Evolutionary conservation across 1,139 yeast genomes (phyloP).

Genomic region (Nakaseomyces delphensis): DNA sequence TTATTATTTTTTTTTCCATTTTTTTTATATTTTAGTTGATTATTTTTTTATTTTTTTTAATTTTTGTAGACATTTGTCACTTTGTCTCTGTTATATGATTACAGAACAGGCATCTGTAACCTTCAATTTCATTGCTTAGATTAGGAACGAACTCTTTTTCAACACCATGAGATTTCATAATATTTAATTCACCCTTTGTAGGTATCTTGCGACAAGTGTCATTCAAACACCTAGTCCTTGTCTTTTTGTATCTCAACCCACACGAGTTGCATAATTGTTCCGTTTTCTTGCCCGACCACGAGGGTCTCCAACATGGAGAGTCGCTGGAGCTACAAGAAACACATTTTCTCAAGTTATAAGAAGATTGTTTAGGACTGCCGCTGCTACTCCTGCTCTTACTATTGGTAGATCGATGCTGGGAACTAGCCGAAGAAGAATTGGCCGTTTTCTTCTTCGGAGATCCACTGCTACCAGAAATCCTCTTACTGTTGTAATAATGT

Average conservation of each 20-base stretch:
- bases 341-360: slow-evolving; percentile 45
- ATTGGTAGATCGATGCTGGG: background rate
- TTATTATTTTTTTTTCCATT: background rate
- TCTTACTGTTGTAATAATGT: slow-evolving; percentile 4
- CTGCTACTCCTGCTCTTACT: slow-evolving; percentile 4
- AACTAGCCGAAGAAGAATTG: slow-evolving; percentile 21
- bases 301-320: slow-evolving; percentile 98
- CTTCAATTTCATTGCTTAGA: slow-evolving; percentile 15
- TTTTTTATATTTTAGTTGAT: background rate
- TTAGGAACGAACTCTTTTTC: slow-evolving; percentile 11
- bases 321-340: slow-evolving; percentile 87
- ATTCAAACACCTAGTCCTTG: slow-evolving; percentile 82
- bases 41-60: background rate
- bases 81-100: slow-evolving; percentile 23
- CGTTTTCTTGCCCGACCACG: slow-evolving; percentile 72
- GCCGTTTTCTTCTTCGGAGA: slow-evolving; percentile 20
- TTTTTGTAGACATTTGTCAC: slow-evolving; percentile 1
- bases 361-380: slow-evolving; percentile 1
- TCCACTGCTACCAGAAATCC: background rate
- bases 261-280: slow-evolving; percentile 96
- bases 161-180: slow-evolving; percentile 50
- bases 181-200: slow-evolving; percentile 90
- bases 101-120: slow-evolving; percentile 29
- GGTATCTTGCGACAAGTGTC: slow-evolving; percentile 76
- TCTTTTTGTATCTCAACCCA: slow-evolving; percentile 88